Conservation (phyloP, 2,329 filamentous ascomycete genomes). For the Aspergillus terreus region DNA sequence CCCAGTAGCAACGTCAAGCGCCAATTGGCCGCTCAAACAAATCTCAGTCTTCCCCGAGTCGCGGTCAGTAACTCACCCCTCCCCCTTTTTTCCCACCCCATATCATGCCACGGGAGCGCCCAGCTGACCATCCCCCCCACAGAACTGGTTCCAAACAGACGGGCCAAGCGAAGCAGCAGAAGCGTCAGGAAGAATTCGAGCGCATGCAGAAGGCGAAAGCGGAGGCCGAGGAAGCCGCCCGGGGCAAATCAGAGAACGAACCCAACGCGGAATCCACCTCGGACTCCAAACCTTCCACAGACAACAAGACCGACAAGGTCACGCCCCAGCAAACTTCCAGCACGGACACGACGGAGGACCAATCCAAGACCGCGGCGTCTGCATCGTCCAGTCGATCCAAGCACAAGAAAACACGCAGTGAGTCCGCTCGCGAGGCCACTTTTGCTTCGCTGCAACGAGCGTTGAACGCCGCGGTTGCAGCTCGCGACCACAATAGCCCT, state of each 20-base stretch:
- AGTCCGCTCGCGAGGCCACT: constrained; percentile 38
- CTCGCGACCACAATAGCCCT: constrained; percentile 30
- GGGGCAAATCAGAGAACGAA: constrained; percentile 26
- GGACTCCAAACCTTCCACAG: constrained; percentile 15
- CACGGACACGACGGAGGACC: constrained; percentile 16
- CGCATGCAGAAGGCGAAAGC: constrained; percentile 39
- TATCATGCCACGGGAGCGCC: constrained; percentile 2
- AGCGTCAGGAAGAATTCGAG: constrained; percentile 47
- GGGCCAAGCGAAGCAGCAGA: constrained; percentile 51
- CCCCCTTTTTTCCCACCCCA: too few species aligned
- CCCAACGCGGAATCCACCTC: constrained; percentile 23
- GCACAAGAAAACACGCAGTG: constrained; percentile 36
- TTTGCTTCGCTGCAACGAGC: constrained; percentile 44
- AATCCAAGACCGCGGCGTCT: constrained; percentile 16
- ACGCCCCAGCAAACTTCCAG: constrained; percentile 27
- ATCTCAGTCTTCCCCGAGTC: constrained; percentile 47
- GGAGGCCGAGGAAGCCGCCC: constrained; percentile 33
- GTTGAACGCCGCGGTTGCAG: constrained; percentile 40
- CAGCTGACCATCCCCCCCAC: constrained; percentile 7
- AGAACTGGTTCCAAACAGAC: constrained; percentile 55
- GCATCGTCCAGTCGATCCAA: constrained; percentile 24
- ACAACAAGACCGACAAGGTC: constrained; percentile 23
- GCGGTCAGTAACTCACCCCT: constrained; percentile 37
- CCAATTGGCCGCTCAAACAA: constrained; percentile 47
- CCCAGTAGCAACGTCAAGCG: constrained; percentile 49